phyloP scores from a whole-genome alignment of 306 rosid genomes.

The Prinsepia uniflora region DNA sequence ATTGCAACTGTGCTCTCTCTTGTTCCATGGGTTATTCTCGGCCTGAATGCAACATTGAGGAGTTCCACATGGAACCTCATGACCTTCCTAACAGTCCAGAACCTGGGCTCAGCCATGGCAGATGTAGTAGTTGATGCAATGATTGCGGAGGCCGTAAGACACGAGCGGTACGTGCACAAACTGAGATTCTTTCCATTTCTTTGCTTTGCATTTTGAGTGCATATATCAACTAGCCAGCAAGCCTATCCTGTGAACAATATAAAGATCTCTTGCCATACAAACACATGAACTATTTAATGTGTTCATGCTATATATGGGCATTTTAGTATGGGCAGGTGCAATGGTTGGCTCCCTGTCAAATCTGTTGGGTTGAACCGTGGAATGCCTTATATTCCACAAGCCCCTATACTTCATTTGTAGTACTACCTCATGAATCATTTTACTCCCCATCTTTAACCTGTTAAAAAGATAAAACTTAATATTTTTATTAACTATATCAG shows the following conservation, averaged over 20 bases:
- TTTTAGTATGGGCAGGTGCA: background rate
- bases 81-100: constrained; percentile 64
- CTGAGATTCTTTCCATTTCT: constrained; percentile 19
- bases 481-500: constrained; percentile 36
- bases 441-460: background rate
- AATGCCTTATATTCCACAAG: constrained; percentile 1
- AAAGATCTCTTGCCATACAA: background rate
- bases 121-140: constrained; percentile 93
- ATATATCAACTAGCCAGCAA: background rate
- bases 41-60: constrained; percentile 51
- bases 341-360: background rate
- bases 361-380: background rate
- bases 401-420: background rate
- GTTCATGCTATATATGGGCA: background rate
- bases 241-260: background rate
- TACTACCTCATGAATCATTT: background rate
- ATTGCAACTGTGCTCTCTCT: constrained; percentile 79
- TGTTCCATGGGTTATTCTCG: constrained; percentile 68
- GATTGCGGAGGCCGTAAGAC: constrained; percentile 86
- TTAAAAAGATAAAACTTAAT: background rate
- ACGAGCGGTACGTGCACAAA: constrained; percentile 50
- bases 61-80: constrained; percentile 60
- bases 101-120: constrained; percentile 88
- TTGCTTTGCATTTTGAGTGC: constrained; percentile 16
- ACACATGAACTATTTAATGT: constrained; percentile 4